Evolutionary conservation across 768 basidiomycete species (phyloP).

Genomic region (Boletus barrowsii): DNA sequence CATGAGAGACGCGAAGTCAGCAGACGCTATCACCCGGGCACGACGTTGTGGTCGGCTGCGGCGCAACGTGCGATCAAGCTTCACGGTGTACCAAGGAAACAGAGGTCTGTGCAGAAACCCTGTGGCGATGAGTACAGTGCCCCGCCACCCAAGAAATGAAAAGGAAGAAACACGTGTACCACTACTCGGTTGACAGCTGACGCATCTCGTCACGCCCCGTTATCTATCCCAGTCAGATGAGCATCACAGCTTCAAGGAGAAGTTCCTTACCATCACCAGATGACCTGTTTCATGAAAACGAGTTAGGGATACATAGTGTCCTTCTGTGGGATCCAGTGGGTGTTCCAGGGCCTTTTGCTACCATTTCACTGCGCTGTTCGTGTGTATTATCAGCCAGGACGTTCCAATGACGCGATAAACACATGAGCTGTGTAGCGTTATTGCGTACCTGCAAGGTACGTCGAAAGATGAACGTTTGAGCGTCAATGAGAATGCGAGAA

Average conservation of each 20-base stretch:
- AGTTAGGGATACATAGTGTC: constrained; percentile 10
- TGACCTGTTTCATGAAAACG: constrained; percentile 14
- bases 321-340: neutral
- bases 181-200: neutral
- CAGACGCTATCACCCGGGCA: too few species aligned
- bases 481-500: constrained; percentile 1
- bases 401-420: neutral
- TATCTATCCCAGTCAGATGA: constrained; percentile 11
- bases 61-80: too few species aligned
- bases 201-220: neutral
- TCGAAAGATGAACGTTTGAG: neutral
- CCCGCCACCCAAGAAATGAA: too few species aligned
- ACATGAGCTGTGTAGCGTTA: neutral
- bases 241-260: neutral
- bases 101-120: too few species aligned
- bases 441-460: neutral
- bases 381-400: neutral
- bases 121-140: too few species aligned
- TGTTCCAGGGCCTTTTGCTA: neutral
- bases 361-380: neutral
- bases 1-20: too few species aligned
- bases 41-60: too few species aligned
- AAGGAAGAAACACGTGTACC: too few species aligned
- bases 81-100: too few species aligned
- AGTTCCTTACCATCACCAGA: neutral